These are phyloP conservation scores for Acrocalymma vagum DNA, from an alignment of 2,329 filamentous ascomycete species.

Conservation along the genomic window DNA sequence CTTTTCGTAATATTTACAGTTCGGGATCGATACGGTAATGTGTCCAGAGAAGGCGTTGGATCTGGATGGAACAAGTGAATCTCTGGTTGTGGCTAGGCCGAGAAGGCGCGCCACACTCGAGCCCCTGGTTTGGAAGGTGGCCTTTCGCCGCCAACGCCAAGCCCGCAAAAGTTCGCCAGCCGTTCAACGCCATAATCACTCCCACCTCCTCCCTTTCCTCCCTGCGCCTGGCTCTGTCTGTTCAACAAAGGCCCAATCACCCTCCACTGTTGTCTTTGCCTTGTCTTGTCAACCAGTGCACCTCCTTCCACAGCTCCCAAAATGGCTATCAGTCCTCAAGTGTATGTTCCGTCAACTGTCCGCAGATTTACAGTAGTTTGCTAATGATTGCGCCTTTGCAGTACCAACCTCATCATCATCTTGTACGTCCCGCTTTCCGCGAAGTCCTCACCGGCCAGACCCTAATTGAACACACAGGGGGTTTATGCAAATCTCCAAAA, in stretches of 20 bases:
- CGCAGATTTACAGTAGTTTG: slow-evolving; percentile 14
- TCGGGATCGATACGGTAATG: too few species aligned
- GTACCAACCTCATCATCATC: slow-evolving; percentile 50
- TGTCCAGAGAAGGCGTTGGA: slow-evolving; percentile 39
- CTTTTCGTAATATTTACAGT: too few species aligned
- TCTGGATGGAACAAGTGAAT: slow-evolving; percentile 27
- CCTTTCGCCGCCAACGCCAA: slow-evolving; percentile 33
- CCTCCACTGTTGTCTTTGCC: slow-evolving; percentile 4
- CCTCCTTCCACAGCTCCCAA: slow-evolving; percentile 13
- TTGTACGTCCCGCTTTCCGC: slow-evolving; percentile 28
- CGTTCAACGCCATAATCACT: slow-evolving; percentile 14
- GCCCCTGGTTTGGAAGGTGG: slow-evolving; percentile 28
- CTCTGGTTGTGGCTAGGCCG: slow-evolving; percentile 27
- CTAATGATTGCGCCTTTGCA: slow-evolving; percentile 33
- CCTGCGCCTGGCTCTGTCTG: slow-evolving; percentile 18
- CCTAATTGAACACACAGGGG: slow-evolving; percentile 47
- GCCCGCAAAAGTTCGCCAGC: slow-evolving; percentile 31
- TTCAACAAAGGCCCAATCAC: slow-evolving; percentile 2
- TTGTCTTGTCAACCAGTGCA: not conserved
- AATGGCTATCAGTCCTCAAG: slow-evolving; percentile 49
- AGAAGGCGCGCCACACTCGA: too few species aligned
- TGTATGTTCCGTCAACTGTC: slow-evolving; percentile 31
- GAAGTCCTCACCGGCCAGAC: not conserved
- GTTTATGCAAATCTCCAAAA: slow-evolving; percentile 99
- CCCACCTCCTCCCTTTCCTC: slow-evolving; percentile 12